Evolutionary conservation across 78 protist species (phyloP).

Genomic region (Protostelium mycophagum): DNA sequence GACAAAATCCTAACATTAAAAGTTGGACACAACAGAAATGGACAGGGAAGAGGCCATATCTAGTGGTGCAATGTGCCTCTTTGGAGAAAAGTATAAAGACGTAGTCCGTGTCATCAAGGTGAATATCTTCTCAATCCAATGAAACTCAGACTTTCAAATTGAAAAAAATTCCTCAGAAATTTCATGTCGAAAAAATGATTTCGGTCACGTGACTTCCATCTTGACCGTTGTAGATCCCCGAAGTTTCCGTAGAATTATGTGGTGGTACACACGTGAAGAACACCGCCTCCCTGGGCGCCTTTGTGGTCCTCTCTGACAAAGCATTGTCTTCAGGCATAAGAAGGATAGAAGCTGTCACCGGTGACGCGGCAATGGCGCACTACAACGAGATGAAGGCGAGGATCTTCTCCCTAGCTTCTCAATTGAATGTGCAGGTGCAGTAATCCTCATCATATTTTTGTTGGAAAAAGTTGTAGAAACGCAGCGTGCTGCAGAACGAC

Average conservation of each 20-base stretch:
- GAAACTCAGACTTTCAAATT: background rate
- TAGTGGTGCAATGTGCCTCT: constrained; percentile 33
- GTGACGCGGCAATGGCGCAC: constrained; percentile 9
- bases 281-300: constrained; percentile 4
- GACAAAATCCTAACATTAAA: background rate
- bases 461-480: no score
- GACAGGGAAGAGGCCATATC: constrained; percentile 18
- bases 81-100: constrained; percentile 37
- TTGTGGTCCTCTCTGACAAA: constrained; percentile 19
- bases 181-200: no score
- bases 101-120: constrained; percentile 22
- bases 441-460: no score
- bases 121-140: background rate
- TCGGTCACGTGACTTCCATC: background rate
- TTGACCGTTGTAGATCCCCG: background rate
- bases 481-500: no score
- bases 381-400: background rate
- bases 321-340: constrained; percentile 52
- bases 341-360: constrained; percentile 54
- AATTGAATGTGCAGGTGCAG: background rate
- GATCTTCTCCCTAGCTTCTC: background rate
- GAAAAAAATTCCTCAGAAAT: no score
- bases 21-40: background rate
- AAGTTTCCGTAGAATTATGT: constrained; percentile 33
- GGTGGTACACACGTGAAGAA: constrained; percentile 52